A percentile compares a stretch with the other conserved stretches of the same genome.
These are phyloP conservation scores for Ophiostoma sp. DNA, from an alignment of 2,329 filamentous ascomycete genomes.

Conservation along the genomic window DNA sequence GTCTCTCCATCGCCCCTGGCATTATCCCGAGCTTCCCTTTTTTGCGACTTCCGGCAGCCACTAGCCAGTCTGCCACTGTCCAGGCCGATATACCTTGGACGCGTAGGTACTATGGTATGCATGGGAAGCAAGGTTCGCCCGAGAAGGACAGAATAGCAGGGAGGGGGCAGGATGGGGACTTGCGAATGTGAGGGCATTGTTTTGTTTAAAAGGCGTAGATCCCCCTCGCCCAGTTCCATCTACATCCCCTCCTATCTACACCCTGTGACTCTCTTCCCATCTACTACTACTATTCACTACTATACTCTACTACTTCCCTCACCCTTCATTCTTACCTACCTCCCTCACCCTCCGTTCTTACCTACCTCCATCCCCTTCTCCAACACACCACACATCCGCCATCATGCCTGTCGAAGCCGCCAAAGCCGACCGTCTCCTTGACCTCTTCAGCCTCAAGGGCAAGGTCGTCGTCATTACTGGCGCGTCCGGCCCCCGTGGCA, in stretches of 20 bases:
- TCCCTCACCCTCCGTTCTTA: background rate
- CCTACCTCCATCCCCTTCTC: background rate
- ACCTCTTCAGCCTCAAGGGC: slow-evolving; percentile 67
- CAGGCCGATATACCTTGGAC: background rate
- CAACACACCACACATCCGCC: background rate
- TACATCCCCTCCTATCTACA: background rate
- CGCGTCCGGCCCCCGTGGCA: slow-evolving; percentile 63
- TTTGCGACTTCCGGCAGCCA: background rate
- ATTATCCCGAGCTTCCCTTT: background rate
- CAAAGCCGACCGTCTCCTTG: slow-evolving; percentile 52
- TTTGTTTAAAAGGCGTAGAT: slow-evolving; percentile 5
- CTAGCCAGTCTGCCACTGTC: background rate
- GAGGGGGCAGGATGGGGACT: background rate
- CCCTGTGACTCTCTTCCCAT: background rate
- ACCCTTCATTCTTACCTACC: background rate
- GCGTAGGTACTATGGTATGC: background rate
- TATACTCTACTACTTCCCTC: background rate
- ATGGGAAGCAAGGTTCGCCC: background rate
- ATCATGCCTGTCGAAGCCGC: slow-evolving; percentile 54
- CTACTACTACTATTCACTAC: background rate
- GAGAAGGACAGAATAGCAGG: background rate
- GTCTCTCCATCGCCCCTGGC: slow-evolving; percentile 6
- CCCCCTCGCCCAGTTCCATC: background rate
- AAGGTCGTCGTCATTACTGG: slow-evolving; percentile 68
- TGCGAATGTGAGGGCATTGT: background rate